These are phyloP conservation scores for Cordyceps cicadae DNA, from an alignment of 2,329 filamentous ascomycete genomes.

Conservation along the genomic window DNA sequence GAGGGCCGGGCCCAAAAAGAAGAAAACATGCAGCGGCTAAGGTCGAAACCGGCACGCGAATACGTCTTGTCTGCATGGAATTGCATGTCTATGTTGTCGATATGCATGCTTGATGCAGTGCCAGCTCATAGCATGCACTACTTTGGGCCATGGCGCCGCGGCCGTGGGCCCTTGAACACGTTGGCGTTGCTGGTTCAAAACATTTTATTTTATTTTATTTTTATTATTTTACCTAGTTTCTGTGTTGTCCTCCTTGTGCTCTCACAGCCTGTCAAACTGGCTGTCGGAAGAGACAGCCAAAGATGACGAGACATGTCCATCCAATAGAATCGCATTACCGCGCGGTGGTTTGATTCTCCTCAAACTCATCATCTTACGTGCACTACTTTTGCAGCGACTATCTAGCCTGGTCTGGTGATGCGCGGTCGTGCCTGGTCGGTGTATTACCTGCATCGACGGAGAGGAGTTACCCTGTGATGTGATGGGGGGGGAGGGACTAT, in stretches of 20 bases:
- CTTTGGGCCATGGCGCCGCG: background rate
- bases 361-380: too few relatives aligned
- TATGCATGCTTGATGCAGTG: constrained; percentile 10
- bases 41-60: background rate
- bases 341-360: too few relatives aligned
- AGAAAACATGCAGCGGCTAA: background rate
- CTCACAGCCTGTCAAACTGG: too few relatives aligned
- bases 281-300: too few relatives aligned
- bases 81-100: background rate
- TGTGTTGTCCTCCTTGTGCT: too few relatives aligned
- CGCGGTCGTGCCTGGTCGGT: background rate
- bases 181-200: background rate
- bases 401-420: background rate
- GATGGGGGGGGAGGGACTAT: background rate
- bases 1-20: background rate
- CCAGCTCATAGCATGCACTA: constrained; percentile 1
- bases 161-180: constrained; percentile 8
- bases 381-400: too few relatives aligned
- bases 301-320: too few relatives aligned
- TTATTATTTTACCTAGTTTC: background rate
- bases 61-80: background rate
- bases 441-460: background rate
- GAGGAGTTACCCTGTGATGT: background rate
- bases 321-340: too few relatives aligned
- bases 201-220: background rate